Evolutionary conservation across 139 green algal species (phyloP), one percentile per base, ranked within the genome.

Genomic region (Astrephomene gubernaculifera): DNA sequence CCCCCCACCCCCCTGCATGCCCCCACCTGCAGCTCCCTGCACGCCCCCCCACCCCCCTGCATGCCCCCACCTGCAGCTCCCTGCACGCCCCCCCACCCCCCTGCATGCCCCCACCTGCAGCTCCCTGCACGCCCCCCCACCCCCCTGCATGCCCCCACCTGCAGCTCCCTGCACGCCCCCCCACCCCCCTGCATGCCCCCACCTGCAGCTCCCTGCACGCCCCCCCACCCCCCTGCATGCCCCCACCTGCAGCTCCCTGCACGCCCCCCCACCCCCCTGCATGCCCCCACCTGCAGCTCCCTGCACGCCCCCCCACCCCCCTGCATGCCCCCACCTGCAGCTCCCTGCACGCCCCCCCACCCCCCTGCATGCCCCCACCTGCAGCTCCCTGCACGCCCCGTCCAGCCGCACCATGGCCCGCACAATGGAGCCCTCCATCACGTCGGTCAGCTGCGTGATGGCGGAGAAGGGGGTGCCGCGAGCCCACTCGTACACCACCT

Each of bases 401-500:
- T 93, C 90, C 85, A 99, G 91, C 33, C 97, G 94, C 85, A 96
- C 93, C 57, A 98, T 90, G 14, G 92, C 91, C 36, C 97, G 69
- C 84, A 99, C 97, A 70, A 99, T 98, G 82, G 84, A 93, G 53
- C 97, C 97, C 92, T 99, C 97, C 89, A 93, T 92, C 38, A 94
- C 90, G 70, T 98, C 95, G 4, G 97, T 99, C 29, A 98, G 88
- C 45, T 80, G 22, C 61, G 95, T 98, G 85, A 99, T 97, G 25
- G 96, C 91, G 14, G 86, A 78, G 83, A 99, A 99, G 5, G 95
- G 93, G 35, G 91, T 97, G 38, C 97, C 97, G 7, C 73, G 71
- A 21, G 97, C 97, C 97, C 97, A 99, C 88, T 98, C 93, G 74
- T 99, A 98, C 79, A 99, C 97, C 52, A 99, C 97, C 93, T 97